Conservation (phyloP, 495 filamentous ascomycete genomes). For the Aspergillus sclerotiicarbonarius region DNA sequence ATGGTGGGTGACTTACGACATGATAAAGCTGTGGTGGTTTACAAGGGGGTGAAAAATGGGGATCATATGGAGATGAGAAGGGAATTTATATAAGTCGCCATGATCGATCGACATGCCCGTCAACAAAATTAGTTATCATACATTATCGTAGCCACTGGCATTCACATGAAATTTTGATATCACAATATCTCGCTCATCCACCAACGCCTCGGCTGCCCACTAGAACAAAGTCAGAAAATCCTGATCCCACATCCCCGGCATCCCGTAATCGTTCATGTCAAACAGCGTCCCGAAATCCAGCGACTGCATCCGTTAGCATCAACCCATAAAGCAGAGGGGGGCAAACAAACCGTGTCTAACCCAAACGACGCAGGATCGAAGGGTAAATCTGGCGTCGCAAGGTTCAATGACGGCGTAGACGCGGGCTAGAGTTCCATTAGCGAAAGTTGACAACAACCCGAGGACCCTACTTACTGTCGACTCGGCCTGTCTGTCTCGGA, state of each 20-base stretch:
- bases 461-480: neutral
- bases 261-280: conserved; percentile 28
- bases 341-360: conserved; percentile 28
- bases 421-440: neutral
- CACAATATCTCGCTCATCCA: neutral
- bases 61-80: no score
- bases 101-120: neutral
- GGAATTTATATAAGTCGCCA: neutral
- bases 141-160: neutral
- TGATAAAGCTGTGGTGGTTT: neutral
- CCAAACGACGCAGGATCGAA: conserved; percentile 30
- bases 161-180: neutral
- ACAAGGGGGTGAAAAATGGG: neutral
- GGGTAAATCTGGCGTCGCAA: conserved; percentile 22
- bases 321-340: neutral
- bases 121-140: neutral
- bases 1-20: conserved; percentile 11
- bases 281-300: conserved; percentile 38
- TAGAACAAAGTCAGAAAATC: conserved; percentile 23
- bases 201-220: neutral
- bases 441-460: neutral
- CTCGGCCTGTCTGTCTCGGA: conserved; percentile 17
- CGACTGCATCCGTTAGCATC: conserved; percentile 28
- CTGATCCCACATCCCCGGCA: conserved; percentile 32
- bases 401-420: conserved; percentile 9